Evolutionary conservation across 768 basidiomycete genomes (phyloP).

Genomic region (Mycena leptocephala): DNA sequence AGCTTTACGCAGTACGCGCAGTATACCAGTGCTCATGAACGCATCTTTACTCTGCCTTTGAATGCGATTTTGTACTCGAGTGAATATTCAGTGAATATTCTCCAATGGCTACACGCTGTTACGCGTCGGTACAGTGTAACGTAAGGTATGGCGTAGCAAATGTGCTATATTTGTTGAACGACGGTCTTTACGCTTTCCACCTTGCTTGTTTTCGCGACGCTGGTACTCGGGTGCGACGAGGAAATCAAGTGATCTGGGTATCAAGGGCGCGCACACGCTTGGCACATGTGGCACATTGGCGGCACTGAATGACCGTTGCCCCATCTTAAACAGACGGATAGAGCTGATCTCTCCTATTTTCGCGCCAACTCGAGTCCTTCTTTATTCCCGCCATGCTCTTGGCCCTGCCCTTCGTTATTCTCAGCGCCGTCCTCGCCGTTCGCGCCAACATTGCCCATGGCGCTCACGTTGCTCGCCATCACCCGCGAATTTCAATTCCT

Average conservation of each 20-base stretch:
- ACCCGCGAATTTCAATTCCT: slow-evolving; percentile 48
- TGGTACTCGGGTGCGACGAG: not conserved
- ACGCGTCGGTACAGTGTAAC: no score
- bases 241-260: not conserved
- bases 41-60: no score
- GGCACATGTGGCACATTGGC: not conserved
- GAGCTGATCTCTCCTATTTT: not conserved
- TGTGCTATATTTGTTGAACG: no score
- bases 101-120: no score
- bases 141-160: no score
- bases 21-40: no score
- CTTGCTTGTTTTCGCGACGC: no score
- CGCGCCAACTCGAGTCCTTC: slow-evolving; percentile 19
- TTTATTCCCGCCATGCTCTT: slow-evolving; percentile 45
- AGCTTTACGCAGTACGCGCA: not conserved
- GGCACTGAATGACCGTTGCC: not conserved
- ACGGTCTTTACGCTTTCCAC: no score
- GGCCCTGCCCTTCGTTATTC: slow-evolving; percentile 57
- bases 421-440: slow-evolving; percentile 45
- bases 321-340: not conserved
- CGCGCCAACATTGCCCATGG: slow-evolving; percentile 51
- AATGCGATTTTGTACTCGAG: no score
- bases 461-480: slow-evolving; percentile 54
- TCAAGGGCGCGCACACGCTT: not conserved
- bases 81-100: no score